A percentile compares a stretch with the other conserved stretches of the same genome.
phyloP scores from a whole-genome alignment of 2,329 filamentous ascomycete genomes.

The Penicillium sp. region DNA sequence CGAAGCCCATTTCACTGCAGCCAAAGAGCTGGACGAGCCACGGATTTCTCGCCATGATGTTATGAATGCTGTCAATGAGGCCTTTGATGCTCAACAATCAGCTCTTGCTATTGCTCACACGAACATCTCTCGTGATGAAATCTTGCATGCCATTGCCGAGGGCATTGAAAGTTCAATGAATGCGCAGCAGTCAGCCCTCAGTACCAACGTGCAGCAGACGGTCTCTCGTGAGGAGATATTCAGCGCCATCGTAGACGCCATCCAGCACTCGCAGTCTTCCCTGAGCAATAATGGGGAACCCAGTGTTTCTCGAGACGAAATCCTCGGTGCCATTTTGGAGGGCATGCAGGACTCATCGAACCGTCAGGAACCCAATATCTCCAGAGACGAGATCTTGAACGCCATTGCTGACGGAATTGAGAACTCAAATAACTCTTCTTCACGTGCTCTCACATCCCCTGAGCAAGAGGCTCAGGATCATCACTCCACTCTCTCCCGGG shows the following conservation, averaged over 20 bases:
- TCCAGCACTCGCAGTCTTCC: slow-evolving; percentile 38
- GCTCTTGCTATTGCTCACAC: slow-evolving; percentile 27
- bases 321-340: slow-evolving; percentile 4
- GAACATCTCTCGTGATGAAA: slow-evolving; percentile 50
- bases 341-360: neutral
- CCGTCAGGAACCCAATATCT: slow-evolving; percentile 2
- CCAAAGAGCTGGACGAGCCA: slow-evolving; percentile 55
- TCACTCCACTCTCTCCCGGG: neutral
- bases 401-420: slow-evolving; percentile 11
- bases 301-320: slow-evolving; percentile 2
- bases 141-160: slow-evolving; percentile 35
- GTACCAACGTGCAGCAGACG: slow-evolving; percentile 31
- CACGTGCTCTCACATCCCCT: slow-evolving; percentile 1
- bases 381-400: slow-evolving; percentile 4
- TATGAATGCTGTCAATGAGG: slow-evolving; percentile 32
- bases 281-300: neutral
- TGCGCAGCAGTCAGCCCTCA: slow-evolving; percentile 35
- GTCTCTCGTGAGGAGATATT: slow-evolving; percentile 54
- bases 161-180: slow-evolving; percentile 25
- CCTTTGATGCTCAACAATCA: slow-evolving; percentile 32
- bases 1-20: slow-evolving; percentile 43
- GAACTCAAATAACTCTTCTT: neutral
- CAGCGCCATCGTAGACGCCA: slow-evolving; percentile 56
- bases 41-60: slow-evolving; percentile 33
- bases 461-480: neutral